Evolutionary conservation across 441 rosid genomes (phyloP).

Genomic region (Euphorbia corollata): DNA sequence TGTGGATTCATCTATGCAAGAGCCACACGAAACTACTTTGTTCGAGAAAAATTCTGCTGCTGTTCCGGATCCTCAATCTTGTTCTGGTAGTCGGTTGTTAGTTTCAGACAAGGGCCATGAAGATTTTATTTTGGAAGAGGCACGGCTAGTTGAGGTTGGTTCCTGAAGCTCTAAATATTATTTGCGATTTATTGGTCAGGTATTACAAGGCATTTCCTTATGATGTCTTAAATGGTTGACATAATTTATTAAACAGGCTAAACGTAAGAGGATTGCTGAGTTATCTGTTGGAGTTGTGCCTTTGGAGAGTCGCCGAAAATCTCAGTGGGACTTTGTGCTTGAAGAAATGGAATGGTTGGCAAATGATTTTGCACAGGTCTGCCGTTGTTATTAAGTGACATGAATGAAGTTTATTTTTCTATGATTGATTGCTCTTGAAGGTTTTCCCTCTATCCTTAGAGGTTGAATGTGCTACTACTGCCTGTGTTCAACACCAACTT

Average conservation of each 20-base stretch:
- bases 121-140: constrained; percentile 87
- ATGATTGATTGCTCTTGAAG: constrained; percentile 13
- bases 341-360: constrained; percentile 99
- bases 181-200: constrained; percentile 18
- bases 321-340: constrained; percentile 96
- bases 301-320: constrained; percentile 46
- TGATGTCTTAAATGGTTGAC: constrained; percentile 22
- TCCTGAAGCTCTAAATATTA: constrained; percentile 19
- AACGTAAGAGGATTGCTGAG: constrained; percentile 79
- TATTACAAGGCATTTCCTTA: constrained; percentile 23
- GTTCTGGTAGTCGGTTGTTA: constrained; percentile 33
- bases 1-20: constrained; percentile 30
- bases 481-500: constrained; percentile 3
- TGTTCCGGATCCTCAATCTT: constrained; percentile 38
- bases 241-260: constrained; percentile 55
- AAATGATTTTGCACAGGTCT: constrained; percentile 97
- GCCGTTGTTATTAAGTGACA: constrained; percentile 21
- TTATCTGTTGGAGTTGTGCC: constrained; percentile 53
- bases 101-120: constrained; percentile 53
- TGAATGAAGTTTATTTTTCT: background rate
- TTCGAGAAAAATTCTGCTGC: constrained; percentile 31
- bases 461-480: too few species aligned
- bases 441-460: background rate
- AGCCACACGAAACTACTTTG: constrained; percentile 32
- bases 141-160: constrained; percentile 75